Evolutionary conservation across 306 rosid genomes (phyloP).

Genomic region (Dalbergia cochinchinensis): DNA sequence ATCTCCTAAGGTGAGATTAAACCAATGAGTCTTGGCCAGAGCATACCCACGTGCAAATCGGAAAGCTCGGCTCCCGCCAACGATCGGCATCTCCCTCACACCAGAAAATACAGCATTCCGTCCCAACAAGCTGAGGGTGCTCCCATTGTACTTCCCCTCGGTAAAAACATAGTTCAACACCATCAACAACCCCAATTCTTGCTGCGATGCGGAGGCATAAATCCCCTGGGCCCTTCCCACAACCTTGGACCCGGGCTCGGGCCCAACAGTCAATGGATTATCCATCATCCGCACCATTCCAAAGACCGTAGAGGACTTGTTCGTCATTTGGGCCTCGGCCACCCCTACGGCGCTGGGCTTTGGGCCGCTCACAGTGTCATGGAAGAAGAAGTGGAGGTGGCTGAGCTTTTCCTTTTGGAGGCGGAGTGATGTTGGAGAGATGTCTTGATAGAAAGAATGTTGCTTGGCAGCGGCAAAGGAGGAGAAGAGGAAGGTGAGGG

Average conservation of each 20-base stretch:
- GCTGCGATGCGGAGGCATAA: constrained; percentile 53
- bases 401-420: constrained; percentile 56
- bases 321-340: constrained; percentile 49
- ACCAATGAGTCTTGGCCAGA: neutral
- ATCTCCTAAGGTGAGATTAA: neutral
- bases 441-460: constrained; percentile 24
- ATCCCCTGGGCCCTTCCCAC: constrained; percentile 70
- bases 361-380: constrained; percentile 57
- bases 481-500: neutral
- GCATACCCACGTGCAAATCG: neutral
- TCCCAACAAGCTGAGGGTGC: constrained; percentile 46
- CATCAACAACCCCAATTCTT: constrained; percentile 36
- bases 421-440: constrained; percentile 38
- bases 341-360: constrained; percentile 55
- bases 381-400: constrained; percentile 74
- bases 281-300: constrained; percentile 52
- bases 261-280: constrained; percentile 59
- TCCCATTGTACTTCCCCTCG: constrained; percentile 40
- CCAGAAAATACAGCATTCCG: constrained; percentile 4
- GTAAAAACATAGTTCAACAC: constrained; percentile 34
- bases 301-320: constrained; percentile 48
- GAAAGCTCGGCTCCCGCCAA: neutral
- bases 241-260: constrained; percentile 43
- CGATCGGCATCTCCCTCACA: neutral
- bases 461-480: constrained; percentile 17